Percentiles rank a stretch among this genome's conserved stretches.
These are phyloP conservation scores for Vachellia pachyceras DNA, from an alignment of 306 rosid genomes.

Conservation along the genomic window DNA sequence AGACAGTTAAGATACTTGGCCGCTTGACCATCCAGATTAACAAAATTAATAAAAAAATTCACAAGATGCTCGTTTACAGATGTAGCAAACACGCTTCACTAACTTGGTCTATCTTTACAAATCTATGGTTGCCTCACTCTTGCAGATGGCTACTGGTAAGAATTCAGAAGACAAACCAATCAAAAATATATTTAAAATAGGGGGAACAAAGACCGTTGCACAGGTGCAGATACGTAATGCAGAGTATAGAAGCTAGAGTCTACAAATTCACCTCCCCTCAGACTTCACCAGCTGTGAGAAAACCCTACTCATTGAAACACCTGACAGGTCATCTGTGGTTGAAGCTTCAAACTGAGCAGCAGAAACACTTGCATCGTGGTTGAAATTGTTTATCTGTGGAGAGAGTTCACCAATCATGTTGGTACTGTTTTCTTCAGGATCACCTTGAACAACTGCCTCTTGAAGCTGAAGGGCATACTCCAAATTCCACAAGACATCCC, in stretches of 20 bases:
- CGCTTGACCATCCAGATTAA: constrained; percentile 11
- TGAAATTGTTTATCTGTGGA: constrained; percentile 75
- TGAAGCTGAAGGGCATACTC: constrained; percentile 96
- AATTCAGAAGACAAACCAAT: constrained; percentile 31
- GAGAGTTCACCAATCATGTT: constrained; percentile 91
- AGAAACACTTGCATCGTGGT: constrained; percentile 51
- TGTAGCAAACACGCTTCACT: constrained; percentile 32
- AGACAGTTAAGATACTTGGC: not conserved
- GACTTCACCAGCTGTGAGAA: constrained; percentile 97
- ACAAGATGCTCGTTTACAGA: too few relatives aligned
- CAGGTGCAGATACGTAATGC: constrained; percentile 18
- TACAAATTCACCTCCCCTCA: constrained; percentile 77
- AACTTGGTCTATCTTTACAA: constrained; percentile 36
- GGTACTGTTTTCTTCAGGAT: constrained; percentile 88
- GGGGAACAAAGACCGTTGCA: not conserved
- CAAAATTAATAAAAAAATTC: too few relatives aligned
- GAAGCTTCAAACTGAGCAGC: constrained; percentile 53
- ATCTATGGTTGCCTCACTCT: constrained; percentile 23
- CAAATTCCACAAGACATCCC: constrained; percentile 94
- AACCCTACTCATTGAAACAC: constrained; percentile 94
- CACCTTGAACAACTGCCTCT: constrained; percentile 73
- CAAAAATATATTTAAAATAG: constrained; percentile 12
- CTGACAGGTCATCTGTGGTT: constrained; percentile 78
- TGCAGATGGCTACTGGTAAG: constrained; percentile 26
- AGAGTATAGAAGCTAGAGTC: constrained; percentile 13